These are phyloP conservation scores for Ambrosia artemisiifolia DNA, from an alignment of 129 eudicot species.

Conservation along the genomic window DNA sequence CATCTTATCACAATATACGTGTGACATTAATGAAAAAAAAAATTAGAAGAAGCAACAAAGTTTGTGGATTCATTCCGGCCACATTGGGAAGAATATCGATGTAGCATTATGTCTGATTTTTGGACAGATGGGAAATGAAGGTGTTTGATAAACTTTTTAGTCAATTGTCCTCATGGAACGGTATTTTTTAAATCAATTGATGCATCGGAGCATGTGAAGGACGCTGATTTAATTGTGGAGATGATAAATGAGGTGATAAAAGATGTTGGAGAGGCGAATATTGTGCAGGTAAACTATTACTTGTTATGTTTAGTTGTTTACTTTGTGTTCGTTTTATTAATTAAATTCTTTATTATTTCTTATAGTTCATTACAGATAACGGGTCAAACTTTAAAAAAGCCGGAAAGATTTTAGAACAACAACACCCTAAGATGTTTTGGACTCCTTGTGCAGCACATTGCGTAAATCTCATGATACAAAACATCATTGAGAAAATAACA, in stretches of 20 bases:
- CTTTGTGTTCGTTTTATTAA: background rate
- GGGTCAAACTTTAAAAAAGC: too few species aligned
- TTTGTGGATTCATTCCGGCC: too few species aligned
- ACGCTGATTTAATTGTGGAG: background rate
- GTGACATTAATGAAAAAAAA: too few species aligned
- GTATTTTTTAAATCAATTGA: constrained; percentile 2
- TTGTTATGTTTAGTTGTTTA: background rate
- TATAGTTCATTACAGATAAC: background rate
- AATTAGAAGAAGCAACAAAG: too few species aligned
- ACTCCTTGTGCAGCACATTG: too few species aligned
- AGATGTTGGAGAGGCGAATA: background rate
- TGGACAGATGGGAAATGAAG: constrained; percentile 13
- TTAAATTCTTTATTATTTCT: background rate
- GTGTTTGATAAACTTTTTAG: background rate
- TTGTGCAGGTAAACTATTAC: background rate
- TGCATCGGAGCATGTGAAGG: constrained; percentile 7
- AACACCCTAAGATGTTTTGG: too few species aligned
- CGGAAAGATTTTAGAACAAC: too few species aligned
- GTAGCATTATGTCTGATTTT: constrained; percentile 9
- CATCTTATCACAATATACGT: background rate
- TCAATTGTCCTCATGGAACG: constrained; percentile 5
- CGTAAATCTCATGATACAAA: background rate
- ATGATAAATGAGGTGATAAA: background rate
- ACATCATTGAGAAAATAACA: background rate
- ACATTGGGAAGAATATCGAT: background rate